Base-by-base conservation (phyloP, 2,329 filamentous ascomycete genomes). In the Botrytis galanthina region DNA sequence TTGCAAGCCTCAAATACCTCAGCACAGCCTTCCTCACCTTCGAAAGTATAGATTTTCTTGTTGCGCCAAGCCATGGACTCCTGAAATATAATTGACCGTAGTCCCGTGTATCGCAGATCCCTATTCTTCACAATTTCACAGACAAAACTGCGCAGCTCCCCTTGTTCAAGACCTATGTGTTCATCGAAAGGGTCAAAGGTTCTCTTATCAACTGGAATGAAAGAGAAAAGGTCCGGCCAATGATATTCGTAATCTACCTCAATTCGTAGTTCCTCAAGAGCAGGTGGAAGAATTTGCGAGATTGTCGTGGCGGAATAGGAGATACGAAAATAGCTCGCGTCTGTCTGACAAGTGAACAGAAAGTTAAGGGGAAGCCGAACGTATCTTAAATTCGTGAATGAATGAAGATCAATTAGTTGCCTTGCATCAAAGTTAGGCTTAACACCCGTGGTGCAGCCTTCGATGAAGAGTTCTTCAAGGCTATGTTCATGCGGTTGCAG, bases 161-260 rank as follows among this genome's bases (percentile, higher is more conserved):
- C 48, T n/a, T 1, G 48, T 51, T 14, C 26, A 51, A 6, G 26
- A n/a, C n/a, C 10, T 51, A 10, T 51, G n/a, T 51, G 26, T 0
- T n/a, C 26, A 51, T 4, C 0, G 22, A 51, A 12, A 22, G 20
- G 7, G 3, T 0, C 18, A 22, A 8, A 22, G 22, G 0, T 26
- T 14, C 4, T 51, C 46, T n/a, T 22, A 51, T 26, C 4, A 51
- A n/a, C 22, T 4, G 46, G 22, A 1, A 51, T n/a, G 9, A 51
- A 10, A 26, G 22, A 51, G 22, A 48, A 48, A 3, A 51, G 5
- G 4, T 5, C 26, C 22, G n/a, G 3, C 22, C 46, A 51, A 12
- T n/a, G 0, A 2, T 26, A 51, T 51, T 51, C 22, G 22, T 26
- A 14, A 51, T 51, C 10, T 1, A 51, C 16, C 26, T 16, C 5